These are phyloP conservation scores for Penicillium paxilli DNA, from an alignment of 495 filamentous ascomycete genomes.

Conservation along the genomic window DNA sequence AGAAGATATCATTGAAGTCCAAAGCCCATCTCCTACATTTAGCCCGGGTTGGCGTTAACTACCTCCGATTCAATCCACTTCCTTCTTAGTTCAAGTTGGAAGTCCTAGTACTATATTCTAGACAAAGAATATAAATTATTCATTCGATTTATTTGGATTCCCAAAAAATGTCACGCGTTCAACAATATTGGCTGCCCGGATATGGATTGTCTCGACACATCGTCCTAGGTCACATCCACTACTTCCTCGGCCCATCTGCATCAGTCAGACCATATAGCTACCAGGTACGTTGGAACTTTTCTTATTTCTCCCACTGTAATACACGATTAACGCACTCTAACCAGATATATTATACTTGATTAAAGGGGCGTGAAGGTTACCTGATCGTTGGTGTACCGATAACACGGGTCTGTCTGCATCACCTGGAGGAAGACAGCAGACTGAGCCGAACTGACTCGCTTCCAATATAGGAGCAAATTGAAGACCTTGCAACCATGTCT, in stretches of 20 bases:
- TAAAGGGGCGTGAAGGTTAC: constrained; percentile 54
- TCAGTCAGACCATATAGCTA: constrained; percentile 53
- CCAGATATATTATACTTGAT: constrained; percentile 13
- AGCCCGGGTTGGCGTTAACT: not conserved
- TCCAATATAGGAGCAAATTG: constrained; percentile 49
- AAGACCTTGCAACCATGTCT: constrained; percentile 52
- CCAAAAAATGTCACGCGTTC: constrained; percentile 39
- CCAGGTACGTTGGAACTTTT: constrained; percentile 39
- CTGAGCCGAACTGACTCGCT: constrained; percentile 2
- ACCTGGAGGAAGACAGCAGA: not conserved
- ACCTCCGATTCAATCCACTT: not conserved
- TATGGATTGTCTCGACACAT: constrained; percentile 54
- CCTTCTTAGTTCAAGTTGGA: not conserved
- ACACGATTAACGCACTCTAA: constrained; percentile 23
- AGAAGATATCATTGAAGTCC: not conserved
- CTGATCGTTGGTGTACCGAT: constrained; percentile 51
- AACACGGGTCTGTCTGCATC: constrained; percentile 45
- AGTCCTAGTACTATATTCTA: not conserved
- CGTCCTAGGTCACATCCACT: constrained; percentile 53
- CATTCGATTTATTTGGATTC: too few species aligned
- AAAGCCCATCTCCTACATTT: not conserved
- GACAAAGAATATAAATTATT: too few species aligned
- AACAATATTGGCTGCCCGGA: constrained; percentile 56
- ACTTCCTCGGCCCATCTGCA: constrained; percentile 51
- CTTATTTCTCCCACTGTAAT: constrained; percentile 2